Percentiles rank a stretch among this genome's conserved stretches.
phyloP scores from a whole-genome alignment of 306 rosid species.

The Castanea mollissima region DNA sequence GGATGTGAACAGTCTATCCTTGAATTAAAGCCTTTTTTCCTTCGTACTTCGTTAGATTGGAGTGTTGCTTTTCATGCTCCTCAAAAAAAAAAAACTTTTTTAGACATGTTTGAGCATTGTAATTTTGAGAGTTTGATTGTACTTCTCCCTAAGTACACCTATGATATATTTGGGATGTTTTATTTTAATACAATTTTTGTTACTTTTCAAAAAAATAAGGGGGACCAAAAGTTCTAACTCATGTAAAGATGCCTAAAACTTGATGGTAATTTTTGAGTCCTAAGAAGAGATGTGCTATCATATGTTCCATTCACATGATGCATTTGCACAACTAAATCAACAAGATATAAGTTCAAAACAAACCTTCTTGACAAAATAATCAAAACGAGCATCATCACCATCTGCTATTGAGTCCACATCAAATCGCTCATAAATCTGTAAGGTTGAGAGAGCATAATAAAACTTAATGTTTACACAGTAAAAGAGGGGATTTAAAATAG shows the following conservation, averaged over 20 bases:
- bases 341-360: constrained; percentile 2
- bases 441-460: constrained; percentile 16
- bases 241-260: not conserved
- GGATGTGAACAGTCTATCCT: too few relatives aligned
- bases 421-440: constrained; percentile 74
- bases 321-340: constrained; percentile 2
- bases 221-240: constrained; percentile 2
- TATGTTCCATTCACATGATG: not conserved
- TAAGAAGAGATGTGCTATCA: not conserved
- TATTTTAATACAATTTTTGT: too few relatives aligned
- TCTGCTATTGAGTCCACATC: constrained; percentile 55
- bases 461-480: not conserved
- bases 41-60: too few relatives aligned
- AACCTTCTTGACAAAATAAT: constrained; percentile 80
- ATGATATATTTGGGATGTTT: too few relatives aligned
- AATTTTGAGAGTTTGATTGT: too few relatives aligned
- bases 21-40: too few relatives aligned
- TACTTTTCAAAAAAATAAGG: too few relatives aligned
- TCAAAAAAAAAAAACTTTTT: too few relatives aligned
- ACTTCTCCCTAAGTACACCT: too few relatives aligned
- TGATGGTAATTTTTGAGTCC: constrained; percentile 2
- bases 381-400: constrained; percentile 82
- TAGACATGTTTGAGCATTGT: too few relatives aligned
- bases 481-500: constrained; percentile 13
- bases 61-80: too few relatives aligned